phyloP scores from a whole-genome alignment of 139 green algal genomes.

The Mesotaenium endlicherianum region DNA sequence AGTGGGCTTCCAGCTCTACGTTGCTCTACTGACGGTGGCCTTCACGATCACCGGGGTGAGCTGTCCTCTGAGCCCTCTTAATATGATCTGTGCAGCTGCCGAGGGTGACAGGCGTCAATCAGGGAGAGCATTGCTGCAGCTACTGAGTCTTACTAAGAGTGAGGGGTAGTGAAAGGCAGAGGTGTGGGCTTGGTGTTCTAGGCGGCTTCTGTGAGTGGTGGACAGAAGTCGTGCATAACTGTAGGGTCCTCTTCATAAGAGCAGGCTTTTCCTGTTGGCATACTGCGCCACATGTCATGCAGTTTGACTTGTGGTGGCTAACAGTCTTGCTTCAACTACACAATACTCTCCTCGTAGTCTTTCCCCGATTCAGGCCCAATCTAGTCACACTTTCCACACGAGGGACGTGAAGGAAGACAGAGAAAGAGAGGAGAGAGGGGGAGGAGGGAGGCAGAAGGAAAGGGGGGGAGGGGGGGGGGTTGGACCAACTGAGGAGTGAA shows the following conservation, averaged over 20 bases:
- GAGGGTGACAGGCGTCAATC: neutral
- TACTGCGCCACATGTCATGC: too few species aligned
- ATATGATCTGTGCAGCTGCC: neutral
- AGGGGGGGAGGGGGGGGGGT: neutral
- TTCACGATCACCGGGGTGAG: conserved; percentile 32
- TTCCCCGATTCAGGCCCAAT: too few species aligned
- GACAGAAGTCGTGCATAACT: neutral
- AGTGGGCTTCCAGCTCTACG: neutral
- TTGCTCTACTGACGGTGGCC: neutral
- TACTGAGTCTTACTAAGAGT: too few species aligned
- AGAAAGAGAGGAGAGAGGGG: too few species aligned
- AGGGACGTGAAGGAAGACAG: too few species aligned
- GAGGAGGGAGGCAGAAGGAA: too few species aligned
- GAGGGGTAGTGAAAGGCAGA: too few species aligned
- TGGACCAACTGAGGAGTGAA: neutral
- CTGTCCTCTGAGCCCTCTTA: neutral
- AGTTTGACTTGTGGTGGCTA: too few species aligned
- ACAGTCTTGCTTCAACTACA: too few species aligned
- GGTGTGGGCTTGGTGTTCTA: neutral
- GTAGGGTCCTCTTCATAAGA: neutral
- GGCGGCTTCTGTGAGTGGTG: neutral
- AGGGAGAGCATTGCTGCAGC: neutral
- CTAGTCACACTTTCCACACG: too few species aligned
- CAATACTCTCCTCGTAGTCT: too few species aligned
- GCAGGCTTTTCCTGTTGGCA: too few species aligned